Evolutionary conservation across 1,284 basidiomycete genomes (phyloP).

Genomic region (Wolfiporia cocos): DNA sequence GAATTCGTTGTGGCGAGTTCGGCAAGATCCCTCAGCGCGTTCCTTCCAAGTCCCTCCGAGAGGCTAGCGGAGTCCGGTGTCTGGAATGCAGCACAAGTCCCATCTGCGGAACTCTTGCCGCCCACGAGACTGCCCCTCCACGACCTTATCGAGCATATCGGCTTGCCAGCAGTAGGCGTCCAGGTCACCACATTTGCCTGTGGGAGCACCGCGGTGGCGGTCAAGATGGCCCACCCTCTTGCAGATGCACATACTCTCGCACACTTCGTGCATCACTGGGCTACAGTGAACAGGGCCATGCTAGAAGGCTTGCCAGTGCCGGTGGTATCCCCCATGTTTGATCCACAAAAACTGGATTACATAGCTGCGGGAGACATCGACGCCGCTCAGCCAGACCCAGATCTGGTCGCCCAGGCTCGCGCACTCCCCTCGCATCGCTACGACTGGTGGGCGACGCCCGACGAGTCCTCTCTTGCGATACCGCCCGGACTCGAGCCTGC

Average conservation of each 20-base stretch:
- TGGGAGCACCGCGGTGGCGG: slow-evolving; percentile 18
- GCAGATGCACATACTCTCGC: slow-evolving; percentile 34
- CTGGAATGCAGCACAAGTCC: slow-evolving; percentile 15
- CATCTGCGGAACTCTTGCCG: slow-evolving; percentile 15
- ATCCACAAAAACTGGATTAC: slow-evolving; percentile 28
- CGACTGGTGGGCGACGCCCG: slow-evolving; percentile 31
- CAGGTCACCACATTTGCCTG: slow-evolving; percentile 31
- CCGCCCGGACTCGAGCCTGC: slow-evolving; percentile 13
- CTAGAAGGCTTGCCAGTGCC: slow-evolving; percentile 8
- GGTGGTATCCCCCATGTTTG: slow-evolving; percentile 24
- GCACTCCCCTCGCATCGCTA: slow-evolving; percentile 30
- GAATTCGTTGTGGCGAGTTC: slow-evolving; percentile 26
- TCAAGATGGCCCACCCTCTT: slow-evolving; percentile 31
- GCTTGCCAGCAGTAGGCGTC: slow-evolving; percentile 24
- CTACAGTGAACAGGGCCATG: slow-evolving; percentile 21
- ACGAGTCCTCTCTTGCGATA: slow-evolving; percentile 21
- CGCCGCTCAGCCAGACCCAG: slow-evolving; percentile 17
- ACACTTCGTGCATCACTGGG: slow-evolving; percentile 35
- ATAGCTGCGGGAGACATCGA: slow-evolving; percentile 30
- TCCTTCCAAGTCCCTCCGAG: slow-evolving; percentile 18
- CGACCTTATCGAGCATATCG: slow-evolving; percentile 15
- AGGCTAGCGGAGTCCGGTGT: slow-evolving; percentile 10
- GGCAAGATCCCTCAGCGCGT: slow-evolving; percentile 12
- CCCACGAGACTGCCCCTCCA: slow-evolving; percentile 23
- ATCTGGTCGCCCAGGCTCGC: slow-evolving; percentile 20